Evolutionary conservation across 176 grass and related monocot genomes (phyloP), one percentile per base, ranked within the genome.

Genomic region (Pharus latifolius): DNA sequence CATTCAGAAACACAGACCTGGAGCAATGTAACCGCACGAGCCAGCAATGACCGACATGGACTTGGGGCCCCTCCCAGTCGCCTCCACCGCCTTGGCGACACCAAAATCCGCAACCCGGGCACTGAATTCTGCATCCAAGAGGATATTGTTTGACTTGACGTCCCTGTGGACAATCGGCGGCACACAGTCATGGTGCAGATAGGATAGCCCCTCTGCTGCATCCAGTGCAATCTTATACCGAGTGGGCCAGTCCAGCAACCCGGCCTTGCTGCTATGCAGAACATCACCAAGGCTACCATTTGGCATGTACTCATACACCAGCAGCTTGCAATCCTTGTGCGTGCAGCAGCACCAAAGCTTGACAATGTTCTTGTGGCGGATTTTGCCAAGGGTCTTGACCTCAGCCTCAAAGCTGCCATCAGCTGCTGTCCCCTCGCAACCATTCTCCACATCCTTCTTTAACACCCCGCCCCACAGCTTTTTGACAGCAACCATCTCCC

Each of bases 281-380:
- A 85, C 56, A 13, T 97, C 89, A 1, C 89, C 86, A 0, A 96
- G 75, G 72, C 83, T 96, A 10, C 91, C 91, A 38, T 90, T 96
- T 4, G 80, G 69, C 91, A 96, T 90, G 77, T 84, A 90, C 69
- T 96, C 91, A 4, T 96, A 96, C 8, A 96, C 91, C 69, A 96
- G 71, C 48, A 96, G 65, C 71, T 87, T 90, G 78, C 40, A 52
- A 12, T 97, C 86, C 25, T 68, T 67, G 79, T 83, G 56, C 0
- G 40, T 77, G 86, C 88, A 97, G 79, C 89, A 90, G 70, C 93
- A 97, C 83, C 81, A 78, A 0, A 97, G 81, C 82, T 88, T 97
- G 1, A 97, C 89, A 1, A 97, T 97, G 75, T 92, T 97, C 86
- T 92, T 97, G 71, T 97, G 94, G 5, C 94, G 80, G 0, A 97